Evolutionary conservation across 306 rosid species (phyloP).

Genomic region (Bauhinia variegata): DNA sequence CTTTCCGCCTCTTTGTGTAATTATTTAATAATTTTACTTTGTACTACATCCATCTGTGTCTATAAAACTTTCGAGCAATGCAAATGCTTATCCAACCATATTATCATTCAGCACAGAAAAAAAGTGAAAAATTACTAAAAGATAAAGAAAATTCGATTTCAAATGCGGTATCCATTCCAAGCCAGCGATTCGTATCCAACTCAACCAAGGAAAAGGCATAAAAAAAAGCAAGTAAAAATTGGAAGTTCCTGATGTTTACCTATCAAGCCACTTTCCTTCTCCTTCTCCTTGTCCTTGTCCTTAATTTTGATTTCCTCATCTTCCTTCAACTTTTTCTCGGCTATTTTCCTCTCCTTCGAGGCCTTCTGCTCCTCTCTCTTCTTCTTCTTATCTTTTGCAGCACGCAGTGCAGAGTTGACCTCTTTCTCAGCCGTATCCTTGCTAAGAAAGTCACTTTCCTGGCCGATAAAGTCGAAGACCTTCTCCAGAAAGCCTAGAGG

Average conservation of each 20-base stretch:
- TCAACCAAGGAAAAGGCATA: no score
- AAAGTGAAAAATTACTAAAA: neutral
- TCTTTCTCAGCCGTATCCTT: conserved; percentile 54
- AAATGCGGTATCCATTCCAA: neutral
- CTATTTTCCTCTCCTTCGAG: conserved; percentile 27
- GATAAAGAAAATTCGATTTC: neutral
- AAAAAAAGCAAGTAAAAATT: neutral
- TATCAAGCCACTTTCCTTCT: no score
- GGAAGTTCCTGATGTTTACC: conserved; percentile 47
- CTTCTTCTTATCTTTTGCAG: conserved; percentile 41
- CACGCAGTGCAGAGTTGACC: conserved; percentile 42
- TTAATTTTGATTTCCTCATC: no score
- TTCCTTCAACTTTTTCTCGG: no score
- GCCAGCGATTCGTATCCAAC: neutral
- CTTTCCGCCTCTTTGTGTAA: no score
- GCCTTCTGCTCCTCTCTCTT: conserved; percentile 41
- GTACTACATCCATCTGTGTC: neutral
- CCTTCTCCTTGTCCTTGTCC: no score
- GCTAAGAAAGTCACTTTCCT: conserved; percentile 63
- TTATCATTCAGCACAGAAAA: neutral
- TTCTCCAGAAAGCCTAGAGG: conserved; percentile 61
- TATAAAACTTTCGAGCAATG: no score
- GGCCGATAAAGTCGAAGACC: conserved; percentile 68
- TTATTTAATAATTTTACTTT: neutral
- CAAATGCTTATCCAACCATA: neutral